phyloP scores from a whole-genome alignment of 73 alveolate species.

The Stentor roeselii region DNA sequence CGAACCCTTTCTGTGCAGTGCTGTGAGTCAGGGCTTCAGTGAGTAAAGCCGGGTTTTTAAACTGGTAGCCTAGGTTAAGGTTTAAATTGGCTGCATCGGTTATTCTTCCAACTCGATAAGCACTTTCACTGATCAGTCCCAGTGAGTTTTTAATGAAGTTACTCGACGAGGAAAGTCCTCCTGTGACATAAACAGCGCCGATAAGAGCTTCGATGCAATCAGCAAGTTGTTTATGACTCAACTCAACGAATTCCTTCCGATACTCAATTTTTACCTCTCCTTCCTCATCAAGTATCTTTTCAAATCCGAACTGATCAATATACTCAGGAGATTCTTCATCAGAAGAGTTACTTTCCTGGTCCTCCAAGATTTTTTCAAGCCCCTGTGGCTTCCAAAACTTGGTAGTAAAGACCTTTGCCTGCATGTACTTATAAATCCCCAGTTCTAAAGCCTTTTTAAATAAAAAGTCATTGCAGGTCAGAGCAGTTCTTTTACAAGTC shows the following conservation, averaged over 20 bases:
- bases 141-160: background rate
- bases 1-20: slow-evolving; percentile 9
- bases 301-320: background rate
- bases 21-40: slow-evolving; percentile 20
- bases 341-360: background rate
- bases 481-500: background rate
- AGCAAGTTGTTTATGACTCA: slow-evolving; percentile 13
- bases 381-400: slow-evolving; percentile 6
- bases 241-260: background rate
- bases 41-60: background rate
- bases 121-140: background rate
- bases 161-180: background rate
- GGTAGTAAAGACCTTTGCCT: background rate
- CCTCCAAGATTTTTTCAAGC: background rate
- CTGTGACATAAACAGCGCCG: background rate
- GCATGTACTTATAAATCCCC: background rate
- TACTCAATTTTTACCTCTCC: background rate
- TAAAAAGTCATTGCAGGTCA: background rate
- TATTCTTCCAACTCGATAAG: too few species aligned
- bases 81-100: background rate
- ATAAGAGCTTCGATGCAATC: slow-evolving; percentile 8
- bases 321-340: background rate
- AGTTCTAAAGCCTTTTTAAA: slow-evolving; percentile 1
- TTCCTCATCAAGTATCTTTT: background rate
- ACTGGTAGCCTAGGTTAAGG: slow-evolving; percentile 1